Conservation (phyloP, 164 flowering plant species). For the Nymphaea colorata region DNA sequence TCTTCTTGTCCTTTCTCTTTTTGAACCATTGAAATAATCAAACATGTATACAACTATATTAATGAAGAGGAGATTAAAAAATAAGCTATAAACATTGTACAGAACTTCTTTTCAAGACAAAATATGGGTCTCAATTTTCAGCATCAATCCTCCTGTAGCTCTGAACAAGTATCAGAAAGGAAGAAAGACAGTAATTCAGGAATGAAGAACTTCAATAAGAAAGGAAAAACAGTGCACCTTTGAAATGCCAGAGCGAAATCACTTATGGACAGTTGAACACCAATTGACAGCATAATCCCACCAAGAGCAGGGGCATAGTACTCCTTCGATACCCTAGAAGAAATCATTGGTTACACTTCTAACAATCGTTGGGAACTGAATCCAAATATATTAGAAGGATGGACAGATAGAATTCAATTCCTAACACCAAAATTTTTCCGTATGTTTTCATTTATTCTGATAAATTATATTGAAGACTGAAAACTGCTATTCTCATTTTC, state of each 20-base stretch:
- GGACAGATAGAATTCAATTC: background rate
- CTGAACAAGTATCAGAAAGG: background rate
- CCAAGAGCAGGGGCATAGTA: slow-evolving; percentile 98
- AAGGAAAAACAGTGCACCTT: slow-evolving; percentile 29
- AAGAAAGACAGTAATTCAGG: background rate
- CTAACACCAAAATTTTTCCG: too few relatives aligned
- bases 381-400: background rate
- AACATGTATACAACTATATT: too few relatives aligned
- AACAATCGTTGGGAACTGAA: background rate
- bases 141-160: background rate
- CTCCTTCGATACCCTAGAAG: slow-evolving; percentile 80
- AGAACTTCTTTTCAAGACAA: too few relatives aligned
- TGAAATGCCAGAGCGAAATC: slow-evolving; percentile 86
- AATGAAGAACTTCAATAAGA: background rate
- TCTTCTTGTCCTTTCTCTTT: background rate
- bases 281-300: slow-evolving; percentile 95
- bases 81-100: too few relatives aligned
- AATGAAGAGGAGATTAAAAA: too few relatives aligned
- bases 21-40: background rate
- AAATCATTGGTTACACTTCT: background rate
- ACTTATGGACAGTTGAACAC: slow-evolving; percentile 65
- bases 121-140: too few relatives aligned
- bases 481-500: background rate
- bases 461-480: background rate
- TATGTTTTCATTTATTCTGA: too few relatives aligned